Evolutionary conservation across 2,329 filamentous ascomycete species (phyloP).

Genomic region (Alternaria ventricosa): DNA sequence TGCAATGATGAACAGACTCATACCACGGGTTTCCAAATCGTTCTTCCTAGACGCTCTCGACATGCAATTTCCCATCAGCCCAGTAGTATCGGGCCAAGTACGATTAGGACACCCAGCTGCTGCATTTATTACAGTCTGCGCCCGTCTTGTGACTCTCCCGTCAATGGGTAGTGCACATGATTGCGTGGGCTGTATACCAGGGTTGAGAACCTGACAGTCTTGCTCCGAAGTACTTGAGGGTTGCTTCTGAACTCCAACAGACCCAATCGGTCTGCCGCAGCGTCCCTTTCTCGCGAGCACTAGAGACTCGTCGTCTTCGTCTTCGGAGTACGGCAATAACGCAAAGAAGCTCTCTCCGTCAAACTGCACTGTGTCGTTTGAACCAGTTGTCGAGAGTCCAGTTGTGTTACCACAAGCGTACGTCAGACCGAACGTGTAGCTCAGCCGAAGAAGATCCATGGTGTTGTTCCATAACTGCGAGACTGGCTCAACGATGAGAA

Average conservation of each 20-base stretch:
- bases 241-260: background rate
- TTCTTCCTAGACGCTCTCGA: background rate
- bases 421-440: background rate
- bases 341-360: background rate
- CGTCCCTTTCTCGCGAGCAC: background rate
- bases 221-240: rapidly evolving
- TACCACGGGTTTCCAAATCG: background rate
- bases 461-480: background rate
- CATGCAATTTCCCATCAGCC: background rate
- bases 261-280: background rate
- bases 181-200: background rate
- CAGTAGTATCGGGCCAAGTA: background rate
- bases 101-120: background rate
- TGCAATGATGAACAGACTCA: background rate
- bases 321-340: too few species aligned
- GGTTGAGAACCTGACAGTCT: background rate
- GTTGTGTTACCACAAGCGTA: background rate
- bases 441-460: background rate
- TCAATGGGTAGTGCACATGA: background rate
- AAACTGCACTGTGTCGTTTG: rapidly evolving
- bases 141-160: rapidly evolving
- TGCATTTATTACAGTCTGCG: rapidly evolving
- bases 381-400: rapidly evolving
- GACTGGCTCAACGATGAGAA: background rate
- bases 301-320: rapidly evolving